Evolutionary conservation across 768 basidiomycete species (phyloP).

Genomic region (Kwoniella sp.): DNA sequence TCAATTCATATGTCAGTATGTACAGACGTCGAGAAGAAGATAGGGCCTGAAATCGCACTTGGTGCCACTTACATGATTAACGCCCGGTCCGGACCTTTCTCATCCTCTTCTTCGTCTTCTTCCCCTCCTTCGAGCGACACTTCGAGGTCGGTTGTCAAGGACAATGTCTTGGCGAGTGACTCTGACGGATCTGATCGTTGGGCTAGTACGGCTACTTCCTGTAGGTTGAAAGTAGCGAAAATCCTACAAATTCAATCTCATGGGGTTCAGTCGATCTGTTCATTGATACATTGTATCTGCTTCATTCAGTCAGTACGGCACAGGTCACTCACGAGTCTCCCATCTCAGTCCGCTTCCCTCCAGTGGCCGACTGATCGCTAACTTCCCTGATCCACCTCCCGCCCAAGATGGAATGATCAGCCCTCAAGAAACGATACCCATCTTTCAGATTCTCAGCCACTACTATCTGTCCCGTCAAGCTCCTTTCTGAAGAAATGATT

Average conservation of each 20-base stretch:
- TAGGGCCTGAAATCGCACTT: neutral
- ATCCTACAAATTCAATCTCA: slow-evolving; percentile 60
- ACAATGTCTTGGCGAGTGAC: slow-evolving; percentile 37
- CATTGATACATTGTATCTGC: neutral
- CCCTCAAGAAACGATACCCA: slow-evolving; percentile 59
- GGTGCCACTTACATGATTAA: slow-evolving; percentile 22
- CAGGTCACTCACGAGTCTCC: slow-evolving; percentile 56
- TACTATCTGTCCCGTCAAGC: slow-evolving; percentile 74
- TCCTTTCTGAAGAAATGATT: slow-evolving; percentile 45
- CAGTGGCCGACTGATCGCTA: neutral
- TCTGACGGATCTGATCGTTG: slow-evolving; percentile 58
- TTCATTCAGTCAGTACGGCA: neutral
- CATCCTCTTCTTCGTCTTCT: slow-evolving; percentile 66
- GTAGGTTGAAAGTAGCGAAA: slow-evolving; percentile 79
- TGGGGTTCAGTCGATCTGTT: slow-evolving; percentile 54
- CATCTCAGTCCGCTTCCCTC: slow-evolving; percentile 61
- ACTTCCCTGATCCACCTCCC: slow-evolving; percentile 73
- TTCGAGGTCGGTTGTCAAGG: slow-evolving; percentile 52
- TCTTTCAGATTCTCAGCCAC: slow-evolving; percentile 67
- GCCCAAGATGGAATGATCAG: slow-evolving; percentile 64
- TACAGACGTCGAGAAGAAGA: too few species aligned
- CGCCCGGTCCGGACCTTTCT: slow-evolving; percentile 43
- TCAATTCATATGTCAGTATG: too few species aligned
- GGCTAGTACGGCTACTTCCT: slow-evolving; percentile 78
- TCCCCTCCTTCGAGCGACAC: slow-evolving; percentile 41